phyloP scores from a whole-genome alignment of 345 rosid genomes.

The Heritiera fomes region DNA sequence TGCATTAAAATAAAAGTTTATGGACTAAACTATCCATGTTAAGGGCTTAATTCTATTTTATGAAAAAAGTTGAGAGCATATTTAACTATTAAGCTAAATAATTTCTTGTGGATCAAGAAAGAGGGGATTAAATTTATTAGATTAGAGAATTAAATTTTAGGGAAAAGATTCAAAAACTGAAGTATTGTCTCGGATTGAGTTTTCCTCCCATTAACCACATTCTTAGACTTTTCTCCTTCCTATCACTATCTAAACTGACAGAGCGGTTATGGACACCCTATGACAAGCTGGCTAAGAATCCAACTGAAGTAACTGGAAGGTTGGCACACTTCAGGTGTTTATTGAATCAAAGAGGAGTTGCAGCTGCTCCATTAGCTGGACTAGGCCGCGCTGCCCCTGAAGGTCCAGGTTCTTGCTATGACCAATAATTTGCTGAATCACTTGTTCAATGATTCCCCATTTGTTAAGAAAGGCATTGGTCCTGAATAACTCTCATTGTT shows the following conservation, averaged over 20 bases:
- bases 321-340: slow-evolving; percentile 70
- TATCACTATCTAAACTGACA: slow-evolving; percentile 13
- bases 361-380: slow-evolving; percentile 59
- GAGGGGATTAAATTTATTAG: not conserved
- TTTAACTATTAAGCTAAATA: too few relatives aligned
- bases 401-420: slow-evolving; percentile 65
- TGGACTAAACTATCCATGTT: too few relatives aligned
- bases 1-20: too few relatives aligned
- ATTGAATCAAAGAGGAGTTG: slow-evolving; percentile 67
- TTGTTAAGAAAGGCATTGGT: not conserved
- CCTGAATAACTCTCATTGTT: not conserved
- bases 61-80: too few relatives aligned
- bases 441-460: not conserved
- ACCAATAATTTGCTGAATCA: slow-evolving; percentile 34
- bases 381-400: slow-evolving; percentile 50
- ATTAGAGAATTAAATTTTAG: not conserved
- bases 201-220: not conserved
- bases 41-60: too few relatives aligned
- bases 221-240: not conserved
- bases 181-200: not conserved
- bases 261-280: slow-evolving; percentile 74
- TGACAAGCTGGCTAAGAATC: slow-evolving; percentile 48
- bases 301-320: slow-evolving; percentile 44
- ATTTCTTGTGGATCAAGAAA: not conserved
- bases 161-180: not conserved